Base-by-base conservation (phyloP, 2,329 filamentous ascomycete species). In the Nemania serpens region DNA sequence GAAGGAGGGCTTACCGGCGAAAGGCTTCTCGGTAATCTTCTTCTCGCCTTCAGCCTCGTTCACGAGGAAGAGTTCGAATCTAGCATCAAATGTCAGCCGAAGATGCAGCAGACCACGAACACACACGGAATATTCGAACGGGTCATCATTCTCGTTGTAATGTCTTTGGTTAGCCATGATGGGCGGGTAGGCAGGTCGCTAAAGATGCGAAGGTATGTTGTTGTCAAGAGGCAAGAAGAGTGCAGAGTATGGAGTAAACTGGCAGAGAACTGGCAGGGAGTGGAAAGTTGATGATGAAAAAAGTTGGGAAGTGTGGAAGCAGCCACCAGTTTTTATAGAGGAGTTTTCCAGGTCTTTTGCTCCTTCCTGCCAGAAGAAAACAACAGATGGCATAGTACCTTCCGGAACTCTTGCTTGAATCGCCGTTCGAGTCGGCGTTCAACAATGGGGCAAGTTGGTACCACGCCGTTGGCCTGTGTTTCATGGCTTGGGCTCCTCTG, bases 41-140 rank as follows among this genome's bases (percentile, higher is more conserved):
- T 94, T 95, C 84, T 99, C 92, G 64, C 89, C 93, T 50, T 93
- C 90, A 42, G 78, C 62, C 61, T 74, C 72, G 50, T 71, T 85
- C 62, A 98, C 89, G 66, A 97, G 80, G 80, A 97, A 98, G 50
- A 96, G 86, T 82, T 98, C 95, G 80, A 96, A 96, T 74, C 95
- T 98, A 59, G 12, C 1, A 25, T 39, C 6, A 1, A 15, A 2
- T 29, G 53, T 55, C 56, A 69, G 61, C 69, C 72, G 56, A 70
- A 65, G 56, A 53, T 52, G 34, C 12, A 34, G 46, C 33, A 29
- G n/a, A 39, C 18, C 11, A 46, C 47, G 18, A 13, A n/a, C 4
- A 7, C 3, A 49, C 4, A 22, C 5, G 34, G 15, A 29, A 34
- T 62, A 55, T 22, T 43, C 63, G 25, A 64, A 68, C 62, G 37